phyloP scores from a whole-genome alignment of 2,329 filamentous ascomycete species.

The Fusarium sp. region DNA sequence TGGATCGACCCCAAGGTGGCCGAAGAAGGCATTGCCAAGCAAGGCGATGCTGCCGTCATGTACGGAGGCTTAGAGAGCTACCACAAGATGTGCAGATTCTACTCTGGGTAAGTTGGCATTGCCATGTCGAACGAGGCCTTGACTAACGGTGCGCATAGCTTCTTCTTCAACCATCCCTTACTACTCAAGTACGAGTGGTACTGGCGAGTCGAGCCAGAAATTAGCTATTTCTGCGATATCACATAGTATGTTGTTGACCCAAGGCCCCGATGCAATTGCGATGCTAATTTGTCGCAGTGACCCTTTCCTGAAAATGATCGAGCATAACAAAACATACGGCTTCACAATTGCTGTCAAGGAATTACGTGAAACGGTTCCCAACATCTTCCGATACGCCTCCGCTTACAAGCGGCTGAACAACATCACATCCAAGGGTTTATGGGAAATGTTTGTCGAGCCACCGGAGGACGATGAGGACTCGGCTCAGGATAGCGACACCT shows the following conservation, averaged over 20 bases:
- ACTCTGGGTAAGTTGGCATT: slow-evolving; percentile 79
- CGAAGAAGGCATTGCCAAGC: slow-evolving; percentile 94
- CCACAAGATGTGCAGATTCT: slow-evolving; percentile 99
- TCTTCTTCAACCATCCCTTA: slow-evolving; percentile 97
- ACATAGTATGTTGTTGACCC: slow-evolving; percentile 75
- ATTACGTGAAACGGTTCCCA: slow-evolving; percentile 95
- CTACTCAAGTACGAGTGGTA: slow-evolving; percentile 99
- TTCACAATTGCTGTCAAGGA: slow-evolving; percentile 99
- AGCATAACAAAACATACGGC: slow-evolving; percentile 95
- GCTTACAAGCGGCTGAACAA: slow-evolving; percentile 96
- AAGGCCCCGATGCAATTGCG: not conserved
- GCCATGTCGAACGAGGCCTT: not conserved
- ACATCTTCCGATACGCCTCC: slow-evolving; percentile 98
- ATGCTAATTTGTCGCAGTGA: slow-evolving; percentile 66
- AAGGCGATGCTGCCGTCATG: slow-evolving; percentile 98
- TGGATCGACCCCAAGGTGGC: slow-evolving; percentile 96
- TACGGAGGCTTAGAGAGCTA: slow-evolving; percentile 99
- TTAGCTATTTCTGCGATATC: slow-evolving; percentile 99
- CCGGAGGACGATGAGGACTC: slow-evolving; percentile 69
- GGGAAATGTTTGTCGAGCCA: slow-evolving; percentile 98
- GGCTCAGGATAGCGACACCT: slow-evolving; percentile 72
- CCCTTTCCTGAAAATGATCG: slow-evolving; percentile 94
- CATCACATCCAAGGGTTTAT: slow-evolving; percentile 88
- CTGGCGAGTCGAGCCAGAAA: slow-evolving; percentile 98
- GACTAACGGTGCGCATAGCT: slow-evolving; percentile 59